Base-by-base conservation (phyloP, 768 basidiomycete species). In the Leccinum barrowsii region DNA sequence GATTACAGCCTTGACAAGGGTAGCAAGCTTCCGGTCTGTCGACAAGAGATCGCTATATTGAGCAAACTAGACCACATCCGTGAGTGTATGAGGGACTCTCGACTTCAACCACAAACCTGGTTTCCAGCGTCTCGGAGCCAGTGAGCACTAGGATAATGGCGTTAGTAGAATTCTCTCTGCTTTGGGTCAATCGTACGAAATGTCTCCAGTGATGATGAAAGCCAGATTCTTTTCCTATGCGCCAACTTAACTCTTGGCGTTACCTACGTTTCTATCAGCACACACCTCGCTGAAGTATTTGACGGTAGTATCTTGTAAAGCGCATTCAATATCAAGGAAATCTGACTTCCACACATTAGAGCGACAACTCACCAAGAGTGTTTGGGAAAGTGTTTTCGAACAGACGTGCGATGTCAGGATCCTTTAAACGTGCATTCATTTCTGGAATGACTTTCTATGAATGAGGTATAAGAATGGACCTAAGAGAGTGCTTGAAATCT, bases 361-460 rank as follows among this genome's bases (percentile, higher is more conserved):
- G 55, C 12, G 32, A 8, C 30, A 15, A 67, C 77, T 58, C 62
- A 88, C 88, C 89, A 48, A 92, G 79, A 0, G 90, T 92, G 63
- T 90, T 90, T 3, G 90, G 90, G 66, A 90, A 90, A 1, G 89
- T 86, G 60, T 91, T 92, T 70, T 90, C 89, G 62, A 92, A 92
- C 21, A 92, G 69, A 52, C 87, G 81, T 12, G 89, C 90, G 53
- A 92, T 62, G 64, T 92, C 90, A 0, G 89, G 86, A 66, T 92
- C 87, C 67, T 85, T 90, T 57, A 92, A 74, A 48, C 85, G 78
- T 17, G 75, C 68, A 46, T 82, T 90, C 86, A 90, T 87, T 69
- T 91, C 86, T n/a, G 61, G 64, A 30, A 91, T 86, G 28, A 90
- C 87, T 78, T 82, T 79, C 89, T 90, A 60, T 4, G 50, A 26